phyloP scores from a whole-genome alignment of 371 early-diverging fungal species.

The Zychaea mexicana region DNA sequence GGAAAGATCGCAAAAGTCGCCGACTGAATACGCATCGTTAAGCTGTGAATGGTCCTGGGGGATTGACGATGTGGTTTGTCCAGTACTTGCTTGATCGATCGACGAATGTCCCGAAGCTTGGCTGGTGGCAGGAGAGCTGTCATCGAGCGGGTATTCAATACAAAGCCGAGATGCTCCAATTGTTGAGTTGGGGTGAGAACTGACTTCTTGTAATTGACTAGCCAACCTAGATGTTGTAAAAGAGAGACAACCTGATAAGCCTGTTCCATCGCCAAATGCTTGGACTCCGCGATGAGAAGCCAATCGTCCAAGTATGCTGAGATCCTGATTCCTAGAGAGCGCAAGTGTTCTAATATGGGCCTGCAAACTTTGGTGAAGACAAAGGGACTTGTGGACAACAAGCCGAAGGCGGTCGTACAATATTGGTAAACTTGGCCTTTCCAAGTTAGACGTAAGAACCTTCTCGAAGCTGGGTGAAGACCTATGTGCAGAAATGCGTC shows the following conservation, averaged over 20 bases:
- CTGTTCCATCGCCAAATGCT: neutral
- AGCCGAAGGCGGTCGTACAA: slow-evolving; percentile 32
- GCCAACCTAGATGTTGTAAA: slow-evolving; percentile 14
- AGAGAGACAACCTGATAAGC: slow-evolving; percentile 8
- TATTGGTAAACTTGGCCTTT: slow-evolving; percentile 25
- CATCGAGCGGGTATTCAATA: slow-evolving; percentile 12
- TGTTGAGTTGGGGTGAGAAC: slow-evolving; percentile 10
- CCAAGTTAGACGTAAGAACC: slow-evolving; percentile 25
- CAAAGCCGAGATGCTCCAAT: slow-evolving; percentile 25
- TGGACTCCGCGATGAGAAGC: slow-evolving; percentile 15
- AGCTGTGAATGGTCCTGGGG: slow-evolving; percentile 11
- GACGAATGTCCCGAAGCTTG: slow-evolving; percentile 15
- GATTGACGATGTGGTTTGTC: neutral
- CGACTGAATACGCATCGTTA: slow-evolving; percentile 26
- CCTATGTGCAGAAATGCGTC: slow-evolving; percentile 21
- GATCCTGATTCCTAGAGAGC: slow-evolving; percentile 23
- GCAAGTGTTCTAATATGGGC: slow-evolving; percentile 27
- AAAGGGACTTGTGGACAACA: slow-evolving; percentile 29
- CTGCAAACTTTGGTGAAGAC: slow-evolving; percentile 32
- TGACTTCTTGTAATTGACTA: slow-evolving; percentile 23
- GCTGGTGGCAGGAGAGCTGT: slow-evolving; percentile 1
- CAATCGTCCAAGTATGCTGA: slow-evolving; percentile 33
- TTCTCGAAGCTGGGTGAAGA: slow-evolving; percentile 16
- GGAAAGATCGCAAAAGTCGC: slow-evolving; percentile 27
- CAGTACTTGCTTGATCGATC: neutral